phyloP scores from a whole-genome alignment of 495 filamentous ascomycete species.

The Lasiosphaeria miniovina region DNA sequence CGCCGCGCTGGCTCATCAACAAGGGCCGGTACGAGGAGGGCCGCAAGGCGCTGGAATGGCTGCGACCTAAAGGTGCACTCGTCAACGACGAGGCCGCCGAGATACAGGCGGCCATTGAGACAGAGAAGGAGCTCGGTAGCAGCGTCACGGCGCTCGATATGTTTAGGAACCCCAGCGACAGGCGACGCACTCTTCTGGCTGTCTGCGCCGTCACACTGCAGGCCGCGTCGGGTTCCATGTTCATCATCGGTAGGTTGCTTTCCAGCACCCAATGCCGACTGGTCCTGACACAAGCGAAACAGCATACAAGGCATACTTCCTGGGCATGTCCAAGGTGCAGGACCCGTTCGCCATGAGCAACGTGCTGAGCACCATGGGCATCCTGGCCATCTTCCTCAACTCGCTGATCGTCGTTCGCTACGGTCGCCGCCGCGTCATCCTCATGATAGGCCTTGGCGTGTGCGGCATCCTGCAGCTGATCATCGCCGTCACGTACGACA shows the following conservation, averaged over 20 bases:
- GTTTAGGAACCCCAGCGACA: conserved; percentile 52
- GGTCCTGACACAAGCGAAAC: neutral
- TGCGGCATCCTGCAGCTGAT: conserved; percentile 55
- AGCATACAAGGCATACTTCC: conserved; percentile 65
- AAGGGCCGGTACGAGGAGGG: conserved; percentile 49
- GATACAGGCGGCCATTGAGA: conserved; percentile 51
- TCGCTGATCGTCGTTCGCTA: conserved; percentile 50
- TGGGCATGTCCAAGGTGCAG: conserved; percentile 59
- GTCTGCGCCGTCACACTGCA: conserved; percentile 53
- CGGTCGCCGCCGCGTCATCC: conserved; percentile 53
- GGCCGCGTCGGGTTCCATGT: conserved; percentile 60
- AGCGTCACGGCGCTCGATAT: conserved; percentile 47
- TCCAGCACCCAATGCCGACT: conserved; percentile 18
- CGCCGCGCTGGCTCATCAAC: conserved; percentile 60
- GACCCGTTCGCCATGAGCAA: conserved; percentile 59
- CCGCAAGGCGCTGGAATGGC: conserved; percentile 41
- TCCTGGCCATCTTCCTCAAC: conserved; percentile 57
- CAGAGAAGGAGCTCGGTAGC: conserved; percentile 44
- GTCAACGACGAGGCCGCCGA: conserved; percentile 50
- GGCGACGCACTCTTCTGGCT: conserved; percentile 48
- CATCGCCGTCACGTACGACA: conserved; percentile 53
- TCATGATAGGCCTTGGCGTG: conserved; percentile 48
- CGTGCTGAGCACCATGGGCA: conserved; percentile 54
- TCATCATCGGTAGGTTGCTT: conserved; percentile 48
- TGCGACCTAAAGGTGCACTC: conserved; percentile 41